These are phyloP conservation scores for Xylariales sp. DNA, from an alignment of 2,329 filamentous ascomycete species.

Conservation along the genomic window DNA sequence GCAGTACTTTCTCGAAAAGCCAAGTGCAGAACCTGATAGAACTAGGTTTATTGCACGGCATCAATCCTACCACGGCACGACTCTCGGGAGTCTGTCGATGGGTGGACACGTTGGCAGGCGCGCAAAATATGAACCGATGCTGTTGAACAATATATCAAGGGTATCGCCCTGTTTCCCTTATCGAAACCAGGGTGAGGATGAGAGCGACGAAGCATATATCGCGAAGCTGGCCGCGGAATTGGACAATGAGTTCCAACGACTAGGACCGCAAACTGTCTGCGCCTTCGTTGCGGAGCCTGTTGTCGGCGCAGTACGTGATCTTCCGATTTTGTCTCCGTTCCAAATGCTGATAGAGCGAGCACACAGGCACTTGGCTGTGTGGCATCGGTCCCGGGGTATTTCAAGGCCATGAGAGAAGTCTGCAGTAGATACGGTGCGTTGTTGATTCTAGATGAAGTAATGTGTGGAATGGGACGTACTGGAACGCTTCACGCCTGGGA, in stretches of 20 bases:
- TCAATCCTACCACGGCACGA: slow-evolving; percentile 69
- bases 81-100: slow-evolving; percentile 61
- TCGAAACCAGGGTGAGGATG: slow-evolving; percentile 44
- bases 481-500: slow-evolving; percentile 44
- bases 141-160: slow-evolving; percentile 51
- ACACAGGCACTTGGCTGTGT: slow-evolving; percentile 56
- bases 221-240: slow-evolving; percentile 57
- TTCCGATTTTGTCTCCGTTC: no score
- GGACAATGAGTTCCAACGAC: slow-evolving; percentile 58
- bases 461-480: slow-evolving; percentile 51
- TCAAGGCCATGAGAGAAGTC: slow-evolving; percentile 60
- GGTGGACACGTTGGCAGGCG: slow-evolving; percentile 59
- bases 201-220: slow-evolving; percentile 57
- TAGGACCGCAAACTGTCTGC: slow-evolving; percentile 62
- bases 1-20: slow-evolving; percentile 56
- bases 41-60: slow-evolving; percentile 61
- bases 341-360: not conserved
- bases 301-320: slow-evolving; percentile 58
- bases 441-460: slow-evolving; percentile 75
- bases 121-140: slow-evolving; percentile 56
- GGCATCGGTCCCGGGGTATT: slow-evolving; percentile 61
- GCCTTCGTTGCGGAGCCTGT: slow-evolving; percentile 72
- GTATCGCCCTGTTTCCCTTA: slow-evolving; percentile 67
- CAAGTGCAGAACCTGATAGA: slow-evolving; percentile 48
- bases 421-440: slow-evolving; percentile 69